These are phyloP conservation scores for Fusarium proliferatum DNA, from an alignment of 2,329 filamentous ascomycete species.

Conservation along the genomic window DNA sequence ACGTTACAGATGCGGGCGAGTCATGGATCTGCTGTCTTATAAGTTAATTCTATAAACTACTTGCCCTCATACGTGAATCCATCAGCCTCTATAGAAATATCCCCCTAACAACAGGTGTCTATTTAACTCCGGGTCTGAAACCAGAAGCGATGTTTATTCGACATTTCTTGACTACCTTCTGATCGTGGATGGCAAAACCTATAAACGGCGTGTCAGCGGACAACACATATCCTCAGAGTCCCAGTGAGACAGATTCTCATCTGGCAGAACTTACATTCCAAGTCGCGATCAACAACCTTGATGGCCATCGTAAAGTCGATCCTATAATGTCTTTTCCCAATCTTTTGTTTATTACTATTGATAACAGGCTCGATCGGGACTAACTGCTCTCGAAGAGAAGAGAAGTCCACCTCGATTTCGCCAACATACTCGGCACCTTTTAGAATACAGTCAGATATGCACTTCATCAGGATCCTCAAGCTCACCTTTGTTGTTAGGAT, in stretches of 20 bases:
- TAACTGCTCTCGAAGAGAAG: neutral
- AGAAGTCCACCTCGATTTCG: neutral
- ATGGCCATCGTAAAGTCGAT: neutral
- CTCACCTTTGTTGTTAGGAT: neutral
- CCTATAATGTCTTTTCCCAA: neutral
- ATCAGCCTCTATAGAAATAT: no score
- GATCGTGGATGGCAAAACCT: neutral
- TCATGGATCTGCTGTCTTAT: no score
- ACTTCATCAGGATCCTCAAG: rapidly evolving
- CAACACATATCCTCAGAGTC: rapidly evolving
- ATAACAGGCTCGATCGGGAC: neutral
- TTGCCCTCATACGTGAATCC: no score
- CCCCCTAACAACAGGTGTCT: neutral
- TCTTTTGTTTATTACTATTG: rapidly evolving
- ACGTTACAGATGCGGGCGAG: no score
- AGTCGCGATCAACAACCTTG: neutral
- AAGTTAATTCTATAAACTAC: no score
- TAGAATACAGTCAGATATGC: rapidly evolving
- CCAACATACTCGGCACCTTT: neutral
- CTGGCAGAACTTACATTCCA: neutral
- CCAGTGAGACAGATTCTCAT: rapidly evolving
- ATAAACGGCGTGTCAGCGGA: neutral
- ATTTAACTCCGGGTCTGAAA: neutral
- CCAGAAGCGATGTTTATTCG: neutral
- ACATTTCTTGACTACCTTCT: neutral